phyloP scores from a whole-genome alignment of 129 eudicot genomes.

The Helianthus tuberosus region DNA sequence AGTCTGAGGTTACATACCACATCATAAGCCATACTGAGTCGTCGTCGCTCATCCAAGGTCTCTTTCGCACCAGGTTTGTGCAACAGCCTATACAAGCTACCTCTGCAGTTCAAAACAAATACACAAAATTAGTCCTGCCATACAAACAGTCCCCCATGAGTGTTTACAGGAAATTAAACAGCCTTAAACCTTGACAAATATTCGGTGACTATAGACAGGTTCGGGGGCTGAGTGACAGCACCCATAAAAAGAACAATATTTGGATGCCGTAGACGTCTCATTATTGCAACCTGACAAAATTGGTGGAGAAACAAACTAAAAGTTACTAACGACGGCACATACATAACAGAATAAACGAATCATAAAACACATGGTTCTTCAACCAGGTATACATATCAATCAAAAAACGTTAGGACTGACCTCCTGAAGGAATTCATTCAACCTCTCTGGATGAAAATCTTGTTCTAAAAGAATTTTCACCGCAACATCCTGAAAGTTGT shows the following conservation, averaged over 20 bases:
- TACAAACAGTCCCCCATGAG: slow-evolving; percentile 8
- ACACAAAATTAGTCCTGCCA: not conserved
- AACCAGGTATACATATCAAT: not conserved
- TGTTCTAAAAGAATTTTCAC: slow-evolving; percentile 90
- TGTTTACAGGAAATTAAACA: not conserved
- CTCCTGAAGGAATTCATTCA: slow-evolving; percentile 78
- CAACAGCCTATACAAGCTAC: slow-evolving; percentile 76
- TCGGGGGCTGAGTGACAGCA: slow-evolving; percentile 88
- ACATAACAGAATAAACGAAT: slow-evolving; percentile 1
- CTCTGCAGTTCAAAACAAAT: slow-evolving; percentile 53
- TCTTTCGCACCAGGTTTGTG: slow-evolving; percentile 74
- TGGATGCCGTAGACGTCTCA: slow-evolving; percentile 86
- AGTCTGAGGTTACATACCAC: slow-evolving; percentile 49
- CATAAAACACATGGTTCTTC: slow-evolving; percentile 2
- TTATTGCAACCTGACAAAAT: slow-evolving; percentile 67
- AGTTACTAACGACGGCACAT: slow-evolving; percentile 13
- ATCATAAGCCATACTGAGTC: slow-evolving; percentile 88
- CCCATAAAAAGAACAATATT: slow-evolving; percentile 91
- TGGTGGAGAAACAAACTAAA: slow-evolving; percentile 17
- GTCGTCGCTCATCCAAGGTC: slow-evolving; percentile 69
- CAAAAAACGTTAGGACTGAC: slow-evolving; percentile 23
- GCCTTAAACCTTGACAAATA: slow-evolving; percentile 68
- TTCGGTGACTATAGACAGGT: slow-evolving; percentile 83
- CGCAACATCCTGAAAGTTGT: slow-evolving; percentile 74
- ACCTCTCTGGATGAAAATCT: slow-evolving; percentile 74